phyloP scores from a whole-genome alignment of 1,284 basidiomycete genomes.

The Waitea zeae region DNA sequence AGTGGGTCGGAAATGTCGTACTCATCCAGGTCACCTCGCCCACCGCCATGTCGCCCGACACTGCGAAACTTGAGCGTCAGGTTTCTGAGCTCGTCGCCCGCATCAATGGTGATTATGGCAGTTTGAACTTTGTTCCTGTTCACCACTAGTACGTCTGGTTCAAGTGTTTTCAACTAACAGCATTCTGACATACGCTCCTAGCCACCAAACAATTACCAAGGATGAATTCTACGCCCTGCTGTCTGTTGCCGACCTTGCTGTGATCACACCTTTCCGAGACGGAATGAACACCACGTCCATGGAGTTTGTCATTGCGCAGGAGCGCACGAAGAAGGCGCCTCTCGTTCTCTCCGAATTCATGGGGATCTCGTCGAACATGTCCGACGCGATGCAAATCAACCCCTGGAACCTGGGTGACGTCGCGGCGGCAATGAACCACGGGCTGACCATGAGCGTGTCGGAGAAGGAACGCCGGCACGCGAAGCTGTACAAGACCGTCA shows the following conservation, averaged over 20 bases:
- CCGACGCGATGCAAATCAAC: slow-evolving; percentile 68
- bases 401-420: slow-evolving; percentile 87
- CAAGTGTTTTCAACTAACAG: not conserved
- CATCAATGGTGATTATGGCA: slow-evolving; percentile 95
- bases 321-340: slow-evolving; percentile 66
- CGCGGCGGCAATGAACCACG: slow-evolving; percentile 86
- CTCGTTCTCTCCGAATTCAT: slow-evolving; percentile 95
- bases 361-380: slow-evolving; percentile 85
- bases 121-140: slow-evolving; percentile 93
- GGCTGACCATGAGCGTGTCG: slow-evolving; percentile 62
- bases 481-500: slow-evolving; percentile 69
- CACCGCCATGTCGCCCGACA: slow-evolving; percentile 63
- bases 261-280: slow-evolving; percentile 92
- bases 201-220: slow-evolving; percentile 93
- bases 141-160: slow-evolving; percentile 77
- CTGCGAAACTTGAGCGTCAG: slow-evolving; percentile 85
- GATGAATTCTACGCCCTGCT: slow-evolving; percentile 98
- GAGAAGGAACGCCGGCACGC: slow-evolving; percentile 73
- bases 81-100: slow-evolving; percentile 91
- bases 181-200: slow-evolving; percentile 14
- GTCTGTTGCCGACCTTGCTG: slow-evolving; percentile 84
- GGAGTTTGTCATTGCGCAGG: slow-evolving; percentile 95
- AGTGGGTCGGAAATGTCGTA: slow-evolving; percentile 89
- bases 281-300: slow-evolving; percentile 99
- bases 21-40: slow-evolving; percentile 87